phyloP scores from a whole-genome alignment of 306 rosid species.

The Rosa rugosa region DNA sequence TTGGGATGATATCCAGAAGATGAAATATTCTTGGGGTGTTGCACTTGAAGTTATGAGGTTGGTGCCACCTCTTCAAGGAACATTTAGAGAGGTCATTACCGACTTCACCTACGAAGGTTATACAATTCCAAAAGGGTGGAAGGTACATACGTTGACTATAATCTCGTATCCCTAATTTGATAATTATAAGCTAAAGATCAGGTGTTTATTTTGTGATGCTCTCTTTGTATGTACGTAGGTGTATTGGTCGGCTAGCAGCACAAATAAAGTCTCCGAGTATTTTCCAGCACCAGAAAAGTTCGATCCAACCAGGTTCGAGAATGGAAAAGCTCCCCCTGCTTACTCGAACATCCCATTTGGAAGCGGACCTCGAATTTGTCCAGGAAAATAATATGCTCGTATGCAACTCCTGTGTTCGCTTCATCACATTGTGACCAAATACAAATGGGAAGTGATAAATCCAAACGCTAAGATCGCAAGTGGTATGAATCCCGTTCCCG shows the following conservation, averaged over 20 bases:
- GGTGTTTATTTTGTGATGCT: constrained; percentile 17
- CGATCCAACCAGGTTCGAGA: constrained; percentile 53
- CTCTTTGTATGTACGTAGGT: constrained; percentile 34
- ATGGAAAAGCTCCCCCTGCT: constrained; percentile 38
- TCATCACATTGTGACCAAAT: constrained; percentile 44
- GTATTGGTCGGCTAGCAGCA: constrained; percentile 39
- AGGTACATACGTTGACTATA: constrained; percentile 25
- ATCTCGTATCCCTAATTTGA: too few species aligned
- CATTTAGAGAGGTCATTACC: constrained; percentile 43
- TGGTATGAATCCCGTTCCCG: constrained; percentile 44
- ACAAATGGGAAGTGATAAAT: constrained; percentile 47
- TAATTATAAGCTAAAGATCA: too few species aligned
- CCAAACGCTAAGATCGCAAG: constrained; percentile 41
- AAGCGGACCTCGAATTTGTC: constrained; percentile 61
- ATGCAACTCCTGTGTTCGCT: constrained; percentile 45
- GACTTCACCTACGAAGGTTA: constrained; percentile 49
- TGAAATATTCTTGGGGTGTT: constrained; percentile 62
- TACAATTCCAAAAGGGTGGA: constrained; percentile 57
- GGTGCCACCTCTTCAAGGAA: constrained; percentile 43
- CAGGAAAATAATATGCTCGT: constrained; percentile 56
- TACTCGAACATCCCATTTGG: constrained; percentile 51
- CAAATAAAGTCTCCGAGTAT: constrained; percentile 41
- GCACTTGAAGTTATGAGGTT: constrained; percentile 48
- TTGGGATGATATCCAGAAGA: constrained; percentile 57
- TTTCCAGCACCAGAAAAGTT: constrained; percentile 43